Conservation (phyloP, 2,329 filamentous ascomycete genomes). For the Phaeoacremonium minimum region DNA sequence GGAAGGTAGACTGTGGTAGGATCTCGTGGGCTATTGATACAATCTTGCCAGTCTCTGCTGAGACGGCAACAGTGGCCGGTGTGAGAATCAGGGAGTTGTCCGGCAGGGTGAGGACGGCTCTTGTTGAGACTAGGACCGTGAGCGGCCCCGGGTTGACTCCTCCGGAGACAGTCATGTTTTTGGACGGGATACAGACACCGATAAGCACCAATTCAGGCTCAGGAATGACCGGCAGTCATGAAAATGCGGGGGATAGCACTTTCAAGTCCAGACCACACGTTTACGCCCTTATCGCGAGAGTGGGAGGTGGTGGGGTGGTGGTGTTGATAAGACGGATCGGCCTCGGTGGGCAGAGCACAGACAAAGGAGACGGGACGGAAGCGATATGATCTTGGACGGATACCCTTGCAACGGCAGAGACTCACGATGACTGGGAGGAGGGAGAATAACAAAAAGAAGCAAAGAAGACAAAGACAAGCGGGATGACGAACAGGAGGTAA, state of each 20-base stretch:
- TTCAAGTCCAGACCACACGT: neutral
- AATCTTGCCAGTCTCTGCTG: slow-evolving; percentile 77
- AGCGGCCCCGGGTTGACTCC: slow-evolving; percentile 33
- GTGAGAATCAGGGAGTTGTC: slow-evolving; percentile 60
- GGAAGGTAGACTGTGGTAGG: slow-evolving; percentile 72
- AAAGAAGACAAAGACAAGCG: neutral
- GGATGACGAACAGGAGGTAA: no score
- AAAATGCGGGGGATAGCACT: neutral
- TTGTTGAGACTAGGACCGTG: slow-evolving; percentile 77
- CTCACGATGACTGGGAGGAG: no score
- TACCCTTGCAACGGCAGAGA: no score
- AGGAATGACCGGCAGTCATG: neutral
- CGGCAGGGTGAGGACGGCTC: slow-evolving; percentile 73
- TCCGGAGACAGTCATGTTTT: slow-evolving; percentile 25
- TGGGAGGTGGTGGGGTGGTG: no score
- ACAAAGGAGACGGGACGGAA: no score
- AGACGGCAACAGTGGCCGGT: slow-evolving; percentile 79
- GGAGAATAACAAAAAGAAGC: slow-evolving; percentile 1
- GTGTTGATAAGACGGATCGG: no score
- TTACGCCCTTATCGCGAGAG: slow-evolving; percentile 8
- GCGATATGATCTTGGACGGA: no score
- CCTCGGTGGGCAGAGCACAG: no score
- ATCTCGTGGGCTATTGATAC: slow-evolving; percentile 68
- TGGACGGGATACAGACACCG: no score
- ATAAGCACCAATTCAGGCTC: neutral